Percentiles rank a stretch among this genome's conserved stretches.
phyloP scores from a whole-genome alignment of 1,284 basidiomycete genomes.

The Tylopilus sp. region DNA sequence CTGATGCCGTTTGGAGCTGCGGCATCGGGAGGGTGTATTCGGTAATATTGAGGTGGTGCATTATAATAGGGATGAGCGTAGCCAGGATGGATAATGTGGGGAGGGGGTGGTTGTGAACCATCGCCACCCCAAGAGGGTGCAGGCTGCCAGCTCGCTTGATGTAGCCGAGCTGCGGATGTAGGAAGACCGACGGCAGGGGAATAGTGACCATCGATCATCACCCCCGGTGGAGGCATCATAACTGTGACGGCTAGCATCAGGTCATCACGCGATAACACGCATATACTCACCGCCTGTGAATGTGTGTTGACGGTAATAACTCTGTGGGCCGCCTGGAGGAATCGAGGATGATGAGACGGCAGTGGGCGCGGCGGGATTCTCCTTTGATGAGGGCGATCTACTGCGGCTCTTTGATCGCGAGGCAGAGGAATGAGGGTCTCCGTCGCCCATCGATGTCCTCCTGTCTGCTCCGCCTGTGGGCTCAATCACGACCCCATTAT shows the following conservation, averaged over 20 bases:
- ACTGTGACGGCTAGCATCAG: constrained; percentile 12
- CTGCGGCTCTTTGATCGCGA: constrained; percentile 50
- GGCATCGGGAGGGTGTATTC: constrained; percentile 29
- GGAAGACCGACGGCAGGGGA: constrained; percentile 41
- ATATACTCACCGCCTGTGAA: constrained; percentile 33
- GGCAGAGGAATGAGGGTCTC: constrained; percentile 38
- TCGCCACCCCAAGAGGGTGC: constrained; percentile 36
- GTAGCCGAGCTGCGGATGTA: constrained; percentile 49
- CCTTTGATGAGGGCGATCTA: constrained; percentile 45
- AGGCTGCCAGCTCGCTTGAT: constrained; percentile 42
- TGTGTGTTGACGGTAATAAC: constrained; percentile 64
- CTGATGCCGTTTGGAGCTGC: constrained; percentile 12
- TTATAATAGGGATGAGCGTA: constrained; percentile 45
- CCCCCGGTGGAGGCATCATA: constrained; percentile 32
- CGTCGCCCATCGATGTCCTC: constrained; percentile 36
- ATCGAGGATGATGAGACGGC: constrained; percentile 33
- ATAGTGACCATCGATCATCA: constrained; percentile 34
- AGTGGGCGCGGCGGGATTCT: constrained; percentile 29
- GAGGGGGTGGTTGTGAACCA: constrained; percentile 29
- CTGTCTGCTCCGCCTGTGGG: constrained; percentile 37
- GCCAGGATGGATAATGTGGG: constrained; percentile 38
- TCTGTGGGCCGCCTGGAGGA: constrained; percentile 41
- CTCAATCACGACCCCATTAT: constrained; percentile 65
- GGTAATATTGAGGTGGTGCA: constrained; percentile 47
- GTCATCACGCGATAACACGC: neutral